Evolutionary conservation across 179 eudicot genomes (phyloP), one percentile per base, ranked within the genome.

Genomic region (Silene coronaria): DNA sequence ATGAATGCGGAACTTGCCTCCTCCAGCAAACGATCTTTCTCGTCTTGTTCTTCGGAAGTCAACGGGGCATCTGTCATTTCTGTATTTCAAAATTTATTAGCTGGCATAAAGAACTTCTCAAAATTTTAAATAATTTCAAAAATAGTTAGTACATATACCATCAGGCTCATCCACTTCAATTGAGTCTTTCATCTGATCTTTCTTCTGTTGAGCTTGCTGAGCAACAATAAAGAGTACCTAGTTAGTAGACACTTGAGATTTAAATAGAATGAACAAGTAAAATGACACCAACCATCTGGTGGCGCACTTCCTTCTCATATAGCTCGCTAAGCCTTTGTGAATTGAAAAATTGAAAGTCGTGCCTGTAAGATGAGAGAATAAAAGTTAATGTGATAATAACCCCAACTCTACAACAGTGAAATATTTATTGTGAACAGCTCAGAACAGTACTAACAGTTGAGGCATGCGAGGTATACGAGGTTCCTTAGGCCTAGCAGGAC

Each of bases 391-490:
- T 21, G 79, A 65, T 70, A 14, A 72, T 17, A 42, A 72, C 48
- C 51, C 7, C 58, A 30, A 13, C 6, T 22, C 1, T 8, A 71
- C 73, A 3, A 6, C 4, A 76, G 21, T 3, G n/a, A 5, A 22
- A 0, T 42, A n/a, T 14, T 73, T 11, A 23, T 10, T 42, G 17
- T 46, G 61, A 78, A 23, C 48, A 71, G 13, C 21, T 26, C 36
- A 53, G 48, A 11, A 23, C 14, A 23, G 4, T 26, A 65, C 97
- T 86, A 82, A 96, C 99, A 93, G 78, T 81, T 91, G 97, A 61
- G 99, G 99, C 99, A 96, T 96, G 72, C 99, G 97, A 72, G 98
- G 99, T 60, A 96, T 91, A 64, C 99, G 91, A 79, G 97, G 96
- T 82, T 96, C 99, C 83, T 82, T 96, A 0, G 92, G 90, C 82